phyloP scores from a whole-genome alignment of 768 basidiomycete species.

The Nidula microcarpa region DNA sequence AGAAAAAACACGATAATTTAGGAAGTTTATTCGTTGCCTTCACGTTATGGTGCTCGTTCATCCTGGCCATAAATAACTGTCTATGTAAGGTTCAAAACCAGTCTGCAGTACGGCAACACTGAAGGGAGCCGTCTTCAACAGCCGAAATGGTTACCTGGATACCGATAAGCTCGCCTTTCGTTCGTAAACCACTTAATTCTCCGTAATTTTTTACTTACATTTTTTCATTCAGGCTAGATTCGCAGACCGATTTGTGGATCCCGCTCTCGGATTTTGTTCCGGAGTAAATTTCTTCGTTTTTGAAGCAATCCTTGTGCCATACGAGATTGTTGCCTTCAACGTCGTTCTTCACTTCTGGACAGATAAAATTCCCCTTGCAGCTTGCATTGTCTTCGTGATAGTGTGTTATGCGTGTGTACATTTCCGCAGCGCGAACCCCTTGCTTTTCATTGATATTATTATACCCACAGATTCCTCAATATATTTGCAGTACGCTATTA shows the following conservation, averaged over 20 bases:
- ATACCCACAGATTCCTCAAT: slow-evolving; percentile 34
- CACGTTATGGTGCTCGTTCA: slow-evolving; percentile 44
- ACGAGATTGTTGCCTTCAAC: slow-evolving; percentile 54
- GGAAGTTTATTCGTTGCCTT: slow-evolving; percentile 50
- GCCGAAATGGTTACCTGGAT: slow-evolving; percentile 86
- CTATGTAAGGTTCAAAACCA: slow-evolving; percentile 17
- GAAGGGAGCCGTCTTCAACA: slow-evolving; percentile 23
- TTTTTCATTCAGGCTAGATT: slow-evolving; percentile 42
- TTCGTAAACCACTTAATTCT: slow-evolving; percentile 20
- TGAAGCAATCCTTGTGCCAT: slow-evolving; percentile 37
- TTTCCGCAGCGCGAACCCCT: too few relatives aligned
- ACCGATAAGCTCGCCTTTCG: slow-evolving; percentile 75
- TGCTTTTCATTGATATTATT: too few relatives aligned
- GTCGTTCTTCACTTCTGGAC: slow-evolving; percentile 53
- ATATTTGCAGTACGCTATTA: slow-evolving; percentile 47
- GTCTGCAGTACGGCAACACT: neutral
- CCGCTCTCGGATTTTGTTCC: slow-evolving; percentile 52
- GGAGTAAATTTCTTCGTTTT: slow-evolving; percentile 60
- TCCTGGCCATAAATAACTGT: slow-evolving; percentile 47
- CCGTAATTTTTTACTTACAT: neutral
- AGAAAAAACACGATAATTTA: slow-evolving; percentile 9
- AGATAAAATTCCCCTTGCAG: slow-evolving; percentile 41
- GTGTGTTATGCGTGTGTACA: slow-evolving; percentile 34
- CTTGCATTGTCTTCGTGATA: slow-evolving; percentile 42
- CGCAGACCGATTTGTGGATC: slow-evolving; percentile 55